Conservation (phyloP, 768 basidiomycete genomes). For the Clitopilus passeckerianus region DNA sequence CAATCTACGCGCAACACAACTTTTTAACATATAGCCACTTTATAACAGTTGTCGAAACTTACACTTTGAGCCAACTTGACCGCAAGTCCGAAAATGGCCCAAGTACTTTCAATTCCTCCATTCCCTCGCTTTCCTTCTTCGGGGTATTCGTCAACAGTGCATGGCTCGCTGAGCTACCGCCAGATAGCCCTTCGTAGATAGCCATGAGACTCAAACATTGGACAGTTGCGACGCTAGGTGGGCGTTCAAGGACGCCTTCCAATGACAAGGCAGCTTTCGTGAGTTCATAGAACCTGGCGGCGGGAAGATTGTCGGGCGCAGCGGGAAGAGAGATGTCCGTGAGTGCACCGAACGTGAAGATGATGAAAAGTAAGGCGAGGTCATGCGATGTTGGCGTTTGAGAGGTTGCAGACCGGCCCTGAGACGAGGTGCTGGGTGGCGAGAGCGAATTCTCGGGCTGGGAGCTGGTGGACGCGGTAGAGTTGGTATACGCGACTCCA, state of each 20-base stretch:
- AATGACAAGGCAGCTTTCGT: constrained; percentile 61
- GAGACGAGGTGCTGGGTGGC: background rate
- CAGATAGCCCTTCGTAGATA: constrained; percentile 65
- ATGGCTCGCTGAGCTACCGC: constrained; percentile 21
- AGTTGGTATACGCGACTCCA: constrained; percentile 5
- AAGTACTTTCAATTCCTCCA: constrained; percentile 65
- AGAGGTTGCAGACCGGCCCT: constrained; percentile 1
- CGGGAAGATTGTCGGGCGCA: constrained; percentile 46
- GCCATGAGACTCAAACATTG: constrained; percentile 64
- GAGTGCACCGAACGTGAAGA: constrained; percentile 60
- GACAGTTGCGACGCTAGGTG: constrained; percentile 67
- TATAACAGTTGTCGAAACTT: constrained; percentile 18
- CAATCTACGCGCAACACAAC: constrained; percentile 39
- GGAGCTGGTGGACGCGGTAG: background rate
- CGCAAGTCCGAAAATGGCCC: constrained; percentile 61
- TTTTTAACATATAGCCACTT: constrained; percentile 3
- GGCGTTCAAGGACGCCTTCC: constrained; percentile 64
- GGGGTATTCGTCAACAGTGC: background rate
- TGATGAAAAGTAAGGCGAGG: constrained; percentile 55
- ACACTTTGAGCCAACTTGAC: constrained; percentile 68
- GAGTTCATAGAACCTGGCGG: constrained; percentile 53
- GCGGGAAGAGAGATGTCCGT: constrained; percentile 49
- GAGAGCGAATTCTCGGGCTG: constrained; percentile 1
- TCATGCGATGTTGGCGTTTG: constrained; percentile 43
- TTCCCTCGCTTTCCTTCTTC: constrained; percentile 24